Base-by-base conservation (phyloP, 306 rosid species). In the Pterocarpus santalinus region DNA sequence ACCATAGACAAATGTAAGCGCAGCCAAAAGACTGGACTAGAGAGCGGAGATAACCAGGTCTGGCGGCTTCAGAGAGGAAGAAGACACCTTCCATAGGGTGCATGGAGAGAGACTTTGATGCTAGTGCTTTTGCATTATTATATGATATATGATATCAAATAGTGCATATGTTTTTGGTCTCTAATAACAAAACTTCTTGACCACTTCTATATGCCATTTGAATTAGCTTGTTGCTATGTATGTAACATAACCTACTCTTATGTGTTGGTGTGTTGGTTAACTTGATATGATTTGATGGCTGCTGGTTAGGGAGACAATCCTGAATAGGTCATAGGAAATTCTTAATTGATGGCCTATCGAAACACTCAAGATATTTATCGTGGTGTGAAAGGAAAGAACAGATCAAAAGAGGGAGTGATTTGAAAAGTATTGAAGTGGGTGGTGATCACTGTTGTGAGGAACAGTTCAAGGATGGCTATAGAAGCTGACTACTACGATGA, bases 1-100 rank as follows among this genome's bases (percentile, higher is more conserved):
- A 72, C 95, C 98, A 95, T 2, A 95, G 72, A 61, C 97, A 92
- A 83, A 92, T 83, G 93, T 95, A 91, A 36, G 87, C 79, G 91
- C 90, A 90, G 68, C 91, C 90, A 34, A 82, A 65, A 55, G 92
- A 85, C 0, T 88, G 92, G 87, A 81, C 56, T 43, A 90, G 14
- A 44, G 82, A 30, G 22, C 73, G 87, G 8, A 95, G 83, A 56
- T 87, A 81, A 36, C 73, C 77, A 36, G 81, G 43, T 51, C 97
- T 92, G 62, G 82, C 60, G 57, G 77, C 79, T 44, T 83, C 80
- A 52, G 91, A 82, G 49, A 88, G 90, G 62, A 82, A 56, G 86
- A 89, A 93, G 56, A 82, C 83, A 30, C 79, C 72, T 72, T 93
- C 98, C 98, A 91, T 89, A 36, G 62, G 78, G 70, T 35, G 81